Evolutionary conservation across 495 filamentous ascomycete species (phyloP).

Genomic region (Trichoderma orchidacearum): DNA sequence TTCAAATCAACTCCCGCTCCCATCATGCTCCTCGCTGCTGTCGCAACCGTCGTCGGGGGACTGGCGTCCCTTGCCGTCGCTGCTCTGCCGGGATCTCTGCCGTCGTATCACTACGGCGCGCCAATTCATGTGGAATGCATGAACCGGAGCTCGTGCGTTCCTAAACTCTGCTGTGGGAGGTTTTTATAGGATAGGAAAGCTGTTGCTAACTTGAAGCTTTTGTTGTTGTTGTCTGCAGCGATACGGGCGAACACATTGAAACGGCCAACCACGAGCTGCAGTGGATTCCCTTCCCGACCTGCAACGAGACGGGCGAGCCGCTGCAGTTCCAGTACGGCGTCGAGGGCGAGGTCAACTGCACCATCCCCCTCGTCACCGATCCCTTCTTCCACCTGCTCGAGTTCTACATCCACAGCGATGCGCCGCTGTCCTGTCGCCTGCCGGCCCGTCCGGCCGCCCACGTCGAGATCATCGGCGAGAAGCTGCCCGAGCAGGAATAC

Average conservation of each 20-base stretch:
- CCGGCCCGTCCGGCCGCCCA: conserved; percentile 57
- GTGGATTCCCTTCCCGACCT: conserved; percentile 85
- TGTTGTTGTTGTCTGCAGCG: conserved; percentile 21
- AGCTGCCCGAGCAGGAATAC: conserved; percentile 31
- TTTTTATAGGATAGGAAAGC: not conserved
- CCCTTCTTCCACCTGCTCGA: conserved; percentile 93
- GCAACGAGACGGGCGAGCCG: conserved; percentile 76
- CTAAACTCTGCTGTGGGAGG: not conserved
- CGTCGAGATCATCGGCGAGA: conserved; percentile 29
- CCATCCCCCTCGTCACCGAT: conserved; percentile 71
- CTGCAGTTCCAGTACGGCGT: conserved; percentile 78
- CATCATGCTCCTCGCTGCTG: not conserved
- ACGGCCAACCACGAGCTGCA: conserved; percentile 69
- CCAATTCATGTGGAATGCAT: conserved; percentile 38
- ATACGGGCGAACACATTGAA: conserved; percentile 64
- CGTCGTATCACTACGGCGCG: conserved; percentile 35
- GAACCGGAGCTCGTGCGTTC: conserved; percentile 38
- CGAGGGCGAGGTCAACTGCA: conserved; percentile 80
- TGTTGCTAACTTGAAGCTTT: not conserved
- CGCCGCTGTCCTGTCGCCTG: conserved; percentile 82
- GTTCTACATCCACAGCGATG: conserved; percentile 97
- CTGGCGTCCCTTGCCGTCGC: not conserved
- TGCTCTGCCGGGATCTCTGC: conserved; percentile 11
- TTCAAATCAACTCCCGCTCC: not conserved
- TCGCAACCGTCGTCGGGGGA: not conserved